A percentile compares a stretch with the other conserved stretches of the same genome.
Conservation (phyloP, 208 protist genomes). For the Acanthamoeba culbertsoni region DNA sequence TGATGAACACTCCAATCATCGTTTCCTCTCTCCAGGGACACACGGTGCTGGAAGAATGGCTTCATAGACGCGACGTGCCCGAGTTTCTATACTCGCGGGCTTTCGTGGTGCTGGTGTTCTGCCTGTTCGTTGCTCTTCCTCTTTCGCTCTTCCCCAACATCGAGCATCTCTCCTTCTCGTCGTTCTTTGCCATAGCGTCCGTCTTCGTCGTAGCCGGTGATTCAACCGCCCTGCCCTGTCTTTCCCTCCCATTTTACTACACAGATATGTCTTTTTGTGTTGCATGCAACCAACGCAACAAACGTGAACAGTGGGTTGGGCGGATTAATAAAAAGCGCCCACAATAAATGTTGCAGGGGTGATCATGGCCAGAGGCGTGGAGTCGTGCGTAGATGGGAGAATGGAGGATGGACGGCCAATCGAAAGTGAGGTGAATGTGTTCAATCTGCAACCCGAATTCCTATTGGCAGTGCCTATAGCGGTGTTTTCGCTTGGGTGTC, state of each 20-base stretch:
- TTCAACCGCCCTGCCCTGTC: background rate
- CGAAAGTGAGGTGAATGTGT: background rate
- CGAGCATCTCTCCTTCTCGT: constrained; percentile 29
- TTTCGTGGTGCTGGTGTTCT: constrained; percentile 47
- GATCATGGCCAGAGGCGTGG: background rate
- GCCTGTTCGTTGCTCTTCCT: constrained; percentile 1
- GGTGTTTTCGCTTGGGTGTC: constrained; percentile 53
- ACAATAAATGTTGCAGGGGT: background rate
- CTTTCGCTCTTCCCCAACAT: constrained; percentile 46
- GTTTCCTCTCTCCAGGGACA: too few relatives aligned
- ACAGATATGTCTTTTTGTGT: background rate
- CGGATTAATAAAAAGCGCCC: background rate
- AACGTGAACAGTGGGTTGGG: background rate
- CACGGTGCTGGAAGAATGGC: background rate
- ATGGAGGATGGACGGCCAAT: background rate
- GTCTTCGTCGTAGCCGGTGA: constrained; percentile 41
- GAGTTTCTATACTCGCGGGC: constrained; percentile 9
- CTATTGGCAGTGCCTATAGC: background rate
- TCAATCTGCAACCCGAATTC: background rate
- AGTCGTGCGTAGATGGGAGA: background rate
- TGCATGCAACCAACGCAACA: background rate
- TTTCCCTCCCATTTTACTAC: too few relatives aligned
- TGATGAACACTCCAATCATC: too few relatives aligned
- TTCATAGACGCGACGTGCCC: background rate
- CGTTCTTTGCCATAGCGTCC: constrained; percentile 19